Evolutionary conservation across 139 green algal species (phyloP).

Genomic region (Asterochloris erici): DNA sequence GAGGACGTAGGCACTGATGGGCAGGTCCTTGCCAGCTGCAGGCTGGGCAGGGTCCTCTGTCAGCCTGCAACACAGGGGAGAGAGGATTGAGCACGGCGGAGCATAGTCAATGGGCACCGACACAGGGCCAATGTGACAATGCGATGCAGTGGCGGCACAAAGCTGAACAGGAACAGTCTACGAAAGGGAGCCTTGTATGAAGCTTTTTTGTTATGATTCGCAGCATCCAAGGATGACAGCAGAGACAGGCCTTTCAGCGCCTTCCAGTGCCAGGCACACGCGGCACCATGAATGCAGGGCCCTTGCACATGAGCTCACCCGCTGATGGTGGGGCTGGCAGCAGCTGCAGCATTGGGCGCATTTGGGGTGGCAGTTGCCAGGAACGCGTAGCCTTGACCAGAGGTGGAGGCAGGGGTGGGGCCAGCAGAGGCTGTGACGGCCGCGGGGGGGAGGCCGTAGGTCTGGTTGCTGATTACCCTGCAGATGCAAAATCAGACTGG

Average conservation of each 20-base stretch:
- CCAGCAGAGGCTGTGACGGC: conserved; percentile 1
- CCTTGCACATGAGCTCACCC: neutral
- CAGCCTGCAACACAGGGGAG: neutral
- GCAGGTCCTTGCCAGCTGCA: neutral
- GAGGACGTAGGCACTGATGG: neutral
- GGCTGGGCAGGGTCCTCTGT: neutral
- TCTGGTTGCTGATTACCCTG: conserved; percentile 19
- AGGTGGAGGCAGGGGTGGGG: neutral
- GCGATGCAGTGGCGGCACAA: neutral
- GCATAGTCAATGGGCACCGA: neutral
- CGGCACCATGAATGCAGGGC: neutral
- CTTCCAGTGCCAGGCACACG: neutral
- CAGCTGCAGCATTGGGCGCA: conserved; percentile 14
- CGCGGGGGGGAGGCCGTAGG: conserved; percentile 13
- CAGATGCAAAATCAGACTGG: neutral
- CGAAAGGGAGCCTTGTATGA: too few relatives aligned
- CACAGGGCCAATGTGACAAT: neutral
- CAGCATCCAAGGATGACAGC: neutral
- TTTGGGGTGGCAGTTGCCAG: conserved; percentile 23
- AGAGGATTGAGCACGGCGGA: neutral
- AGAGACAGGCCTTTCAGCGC: neutral
- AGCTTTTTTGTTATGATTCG: neutral
- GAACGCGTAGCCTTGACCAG: conserved; percentile 14
- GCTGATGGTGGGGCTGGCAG: conserved; percentile 12
- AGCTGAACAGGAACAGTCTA: neutral